Evolutionary conservation across 2,329 filamentous ascomycete genomes (phyloP), one percentile per base, ranked within the genome.

Genomic region (Achaetomium macrosporum): DNA sequence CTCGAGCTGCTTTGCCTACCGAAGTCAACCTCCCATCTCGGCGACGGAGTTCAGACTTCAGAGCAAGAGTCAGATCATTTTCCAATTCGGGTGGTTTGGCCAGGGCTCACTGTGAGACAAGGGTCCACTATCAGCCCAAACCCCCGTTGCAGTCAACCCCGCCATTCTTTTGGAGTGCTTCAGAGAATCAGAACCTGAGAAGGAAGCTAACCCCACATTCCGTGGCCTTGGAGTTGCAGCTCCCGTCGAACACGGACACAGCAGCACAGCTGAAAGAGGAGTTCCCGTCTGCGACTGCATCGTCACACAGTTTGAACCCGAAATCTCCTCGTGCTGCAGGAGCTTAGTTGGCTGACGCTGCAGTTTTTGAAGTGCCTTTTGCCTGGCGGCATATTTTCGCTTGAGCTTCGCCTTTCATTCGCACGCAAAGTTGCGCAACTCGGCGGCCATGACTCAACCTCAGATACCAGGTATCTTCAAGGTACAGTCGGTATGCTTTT

Each of bases 201-300:
- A 33, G 37, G 44, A 33, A 45, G 42, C n/a, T 13, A 10, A 42
- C 49, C 53, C 53, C 53, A 55, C 53, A 51, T 42, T 44, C 48
- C 44, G 30, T 45, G 49, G n/a, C 48, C 49, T 51, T 51, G 39
- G 41, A 43, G 40, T 36, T 44, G 53, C 44, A 47, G 53, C 33
- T 44, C 25, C 19, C 17, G 39, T 16, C 20, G 40, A 25, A 15
- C 15, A 12, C 33, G 10, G 11, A 35, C 10, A 12, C 37, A 13
- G 15, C 19, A 25, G 10, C 41, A n/a, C 29, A 42, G 42, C 29
- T 50, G 40, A 36, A 30, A 17, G 35, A n/a, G 15, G 49, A 44
- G 29, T 35, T 42, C n/a, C 35, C n/a, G 35, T 16, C 33, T 11
- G 33, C 16, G 16, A 6, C 31, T 39, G 43, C 37, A 40, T 35